A percentile compares a stretch with the other conserved stretches of the same genome.
These are phyloP conservation scores for Erysimum pusillum DNA, from an alignment of 441 rosid species.

Conservation along the genomic window DNA sequence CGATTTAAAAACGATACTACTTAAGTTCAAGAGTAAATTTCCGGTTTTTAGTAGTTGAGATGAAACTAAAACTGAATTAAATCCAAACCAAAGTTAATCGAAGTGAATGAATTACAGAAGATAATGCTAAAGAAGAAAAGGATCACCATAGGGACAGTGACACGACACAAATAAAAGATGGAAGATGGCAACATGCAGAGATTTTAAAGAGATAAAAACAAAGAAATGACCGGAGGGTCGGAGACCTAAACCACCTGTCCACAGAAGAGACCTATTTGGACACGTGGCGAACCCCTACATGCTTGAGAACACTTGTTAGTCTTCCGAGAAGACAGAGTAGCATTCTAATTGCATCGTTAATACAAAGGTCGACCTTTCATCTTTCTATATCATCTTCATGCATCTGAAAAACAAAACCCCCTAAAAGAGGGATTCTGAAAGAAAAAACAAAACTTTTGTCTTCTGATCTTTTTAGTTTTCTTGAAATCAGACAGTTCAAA, in stretches of 20 bases:
- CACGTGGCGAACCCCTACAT: constrained; percentile 49
- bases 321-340: constrained; percentile 48
- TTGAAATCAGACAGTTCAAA: not conserved
- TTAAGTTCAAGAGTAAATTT: too few relatives aligned
- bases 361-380: constrained; percentile 19
- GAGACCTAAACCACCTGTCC: constrained; percentile 56
- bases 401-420: constrained; percentile 3
- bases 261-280: constrained; percentile 41
- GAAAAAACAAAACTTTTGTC: not conserved
- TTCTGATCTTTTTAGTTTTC: not conserved
- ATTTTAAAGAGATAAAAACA: constrained; percentile 25
- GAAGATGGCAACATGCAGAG: constrained; percentile 43
- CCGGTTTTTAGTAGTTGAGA: not conserved
- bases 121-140: not conserved
- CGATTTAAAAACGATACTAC: not conserved
- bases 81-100: constrained; percentile 37
- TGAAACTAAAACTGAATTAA: not conserved
- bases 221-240: constrained; percentile 36
- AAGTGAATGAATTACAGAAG: constrained; percentile 57
- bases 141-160: constrained; percentile 21
- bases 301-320: constrained; percentile 51
- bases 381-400: constrained; percentile 38
- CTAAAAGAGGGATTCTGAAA: not conserved
- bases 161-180: constrained; percentile 18
- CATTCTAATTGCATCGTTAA: constrained; percentile 42